phyloP scores from a whole-genome alignment of 805 yeast species.

The Kurtzmaniella fragi region DNA sequence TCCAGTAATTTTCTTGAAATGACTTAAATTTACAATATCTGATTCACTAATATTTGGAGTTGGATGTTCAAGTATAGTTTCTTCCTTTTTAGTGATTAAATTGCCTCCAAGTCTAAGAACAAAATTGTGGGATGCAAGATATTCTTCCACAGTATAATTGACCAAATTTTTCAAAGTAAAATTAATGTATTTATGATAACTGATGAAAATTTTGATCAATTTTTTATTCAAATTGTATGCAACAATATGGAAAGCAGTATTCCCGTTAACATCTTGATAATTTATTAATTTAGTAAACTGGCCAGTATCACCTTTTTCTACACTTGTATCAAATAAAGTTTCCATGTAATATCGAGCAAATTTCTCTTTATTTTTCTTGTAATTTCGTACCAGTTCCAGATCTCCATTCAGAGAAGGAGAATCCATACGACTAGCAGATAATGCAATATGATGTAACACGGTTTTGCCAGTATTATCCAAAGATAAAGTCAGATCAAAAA shows the following conservation, averaged over 20 bases:
- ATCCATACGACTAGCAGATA: constrained; percentile 14
- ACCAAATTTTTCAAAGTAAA: constrained; percentile 37
- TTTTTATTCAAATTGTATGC: constrained; percentile 69
- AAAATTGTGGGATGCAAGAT: constrained; percentile 26
- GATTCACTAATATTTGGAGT: too few relatives aligned
- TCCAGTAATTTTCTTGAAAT: too few relatives aligned
- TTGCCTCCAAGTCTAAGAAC: constrained; percentile 17
- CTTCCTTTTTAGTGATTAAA: background rate
- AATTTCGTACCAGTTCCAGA: constrained; percentile 5
- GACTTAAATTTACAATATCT: too few relatives aligned
- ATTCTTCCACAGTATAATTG: constrained; percentile 43
- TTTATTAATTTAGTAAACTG: constrained; percentile 55
- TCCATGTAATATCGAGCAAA: constrained; percentile 38
- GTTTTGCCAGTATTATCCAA: constrained; percentile 37
- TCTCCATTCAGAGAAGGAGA: constrained; percentile 1
- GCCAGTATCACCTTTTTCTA: constrained; percentile 18
- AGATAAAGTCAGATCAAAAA: constrained; percentile 30
- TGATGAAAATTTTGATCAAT: constrained; percentile 75
- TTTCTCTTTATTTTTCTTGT: constrained; percentile 27
- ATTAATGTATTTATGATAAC: constrained; percentile 71
- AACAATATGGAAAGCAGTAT: constrained; percentile 89
- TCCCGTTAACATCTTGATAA: constrained; percentile 89
- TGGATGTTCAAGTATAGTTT: too few relatives aligned
- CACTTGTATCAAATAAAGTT: constrained; percentile 26
- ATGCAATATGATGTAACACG: constrained; percentile 37